Evolutionary conservation across 2,329 filamentous ascomycete species (phyloP), one percentile per base, ranked within the genome.

Genomic region (Fusarium domesticum): DNA sequence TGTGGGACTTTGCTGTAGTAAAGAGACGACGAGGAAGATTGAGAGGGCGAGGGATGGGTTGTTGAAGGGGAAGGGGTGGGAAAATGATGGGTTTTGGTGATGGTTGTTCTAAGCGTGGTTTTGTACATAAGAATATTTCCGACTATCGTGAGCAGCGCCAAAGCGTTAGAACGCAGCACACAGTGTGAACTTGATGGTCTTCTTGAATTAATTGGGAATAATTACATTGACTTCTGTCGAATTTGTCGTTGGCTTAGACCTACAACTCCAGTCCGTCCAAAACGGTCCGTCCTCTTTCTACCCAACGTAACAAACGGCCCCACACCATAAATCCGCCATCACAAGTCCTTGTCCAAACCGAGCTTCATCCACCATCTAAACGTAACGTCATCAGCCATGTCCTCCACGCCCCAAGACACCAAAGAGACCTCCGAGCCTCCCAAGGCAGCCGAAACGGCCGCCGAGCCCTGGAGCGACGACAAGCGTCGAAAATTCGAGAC

Each of bases 1-100:
- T 64, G 77, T 85, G 0, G 79, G 79, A 1, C 70, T 96, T 39
- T 95, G 89, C 60, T 80, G 92, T 31, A 90, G 86, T 52, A 69
- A 75, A 18, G 76, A 82, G 10, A 75, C 78, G 1, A 73, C 74
- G 10, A 59, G 65, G 20, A 76, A 73, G 44, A 70, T 85, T 28
- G 68, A 71, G 32, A 63, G 53, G 35, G 78, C 75, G 3, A 70
- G 77, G 34, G 62, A 61, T 2, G 67, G 64, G 0, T 48, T 75
- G 47, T 14, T 71, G 20, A 53, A 56, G 28, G 48, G 42, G 6
- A 42, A 20, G 1, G 41, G 23, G 15, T 35, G 37, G 2, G 39
- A 47, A 14, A 40, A 28, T 31, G 18, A 52, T 42, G 30, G 35
- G 44, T 3, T 60, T 56, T 57, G n/a, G 36, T 17, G 37, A 16